Evolutionary conservation across 148 eudicot species (phyloP).

Genomic region (Vaccinium corymbosum): DNA sequence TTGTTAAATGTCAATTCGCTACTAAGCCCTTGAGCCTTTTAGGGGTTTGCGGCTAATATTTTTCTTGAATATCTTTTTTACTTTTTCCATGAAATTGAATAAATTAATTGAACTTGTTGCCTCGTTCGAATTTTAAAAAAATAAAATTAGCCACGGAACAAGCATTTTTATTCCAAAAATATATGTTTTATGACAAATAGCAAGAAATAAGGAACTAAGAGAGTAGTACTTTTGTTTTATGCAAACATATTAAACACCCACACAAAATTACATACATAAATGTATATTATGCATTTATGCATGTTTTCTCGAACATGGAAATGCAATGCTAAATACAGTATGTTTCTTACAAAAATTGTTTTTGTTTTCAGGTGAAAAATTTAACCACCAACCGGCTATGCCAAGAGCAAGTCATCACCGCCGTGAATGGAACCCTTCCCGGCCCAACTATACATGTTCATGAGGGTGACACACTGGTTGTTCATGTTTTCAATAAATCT

Average conservation of each 20-base stretch:
- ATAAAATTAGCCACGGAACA: no score
- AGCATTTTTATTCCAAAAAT: no score
- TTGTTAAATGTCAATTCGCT: not conserved
- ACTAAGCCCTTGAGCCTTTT: not conserved
- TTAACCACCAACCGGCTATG: slow-evolving; percentile 38
- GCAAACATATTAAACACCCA: not conserved
- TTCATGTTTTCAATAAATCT: slow-evolving; percentile 53
- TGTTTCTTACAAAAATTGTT: not conserved
- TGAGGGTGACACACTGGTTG: slow-evolving; percentile 56
- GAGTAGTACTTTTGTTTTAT: no score
- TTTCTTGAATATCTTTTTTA: no score
- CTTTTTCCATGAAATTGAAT: no score
- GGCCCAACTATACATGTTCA: slow-evolving; percentile 46
- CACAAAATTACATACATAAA: not conserved
- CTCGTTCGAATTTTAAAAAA: no score
- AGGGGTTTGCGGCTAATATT: not conserved
- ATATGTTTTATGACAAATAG: no score
- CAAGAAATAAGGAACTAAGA: no score
- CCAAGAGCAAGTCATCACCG: slow-evolving; percentile 32
- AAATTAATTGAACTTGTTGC: no score
- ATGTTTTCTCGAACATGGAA: not conserved
- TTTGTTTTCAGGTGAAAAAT: slow-evolving; percentile 36
- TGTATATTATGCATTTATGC: not conserved
- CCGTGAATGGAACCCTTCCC: slow-evolving; percentile 50
- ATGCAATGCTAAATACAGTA: not conserved